Base-by-base conservation (phyloP, 1,139 yeast species). In the Pichia sp. region DNA sequence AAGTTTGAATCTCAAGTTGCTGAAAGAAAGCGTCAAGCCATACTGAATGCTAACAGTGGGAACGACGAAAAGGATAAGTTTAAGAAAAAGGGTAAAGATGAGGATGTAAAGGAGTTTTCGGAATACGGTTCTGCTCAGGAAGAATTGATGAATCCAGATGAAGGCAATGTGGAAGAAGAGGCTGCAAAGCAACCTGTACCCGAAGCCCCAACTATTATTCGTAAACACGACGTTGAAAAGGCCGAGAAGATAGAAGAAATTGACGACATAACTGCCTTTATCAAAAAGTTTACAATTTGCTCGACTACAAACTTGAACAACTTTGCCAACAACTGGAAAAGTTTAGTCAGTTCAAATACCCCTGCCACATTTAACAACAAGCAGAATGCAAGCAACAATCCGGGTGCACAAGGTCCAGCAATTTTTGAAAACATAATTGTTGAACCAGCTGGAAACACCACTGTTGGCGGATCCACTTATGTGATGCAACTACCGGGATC, bases 1-100 rank as follows among this genome's bases (percentile, higher is more conserved):
- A 68, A 63, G 47, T 64, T 70, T 47, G 65, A 64, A 32, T 52
- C 56, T 23, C 66, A 59, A 31, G 34, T 53, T 38, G 49, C 50
- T 1, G 61, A 59, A 10, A 59, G 49, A 50, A 45, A 59, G 51
- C 38, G 53, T 49, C 13, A 23, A 13, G 40, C 48, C 1, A 13
- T 23, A 8, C 13, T 26, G 11, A 52, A 29, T 36, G 30, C n/a
- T 15, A 36, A 36, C 41, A 15, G 30, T 32, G 41, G 40, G 15
- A 19, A 13, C 45, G 45, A 46, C 11, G 29, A 41, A 4, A 49
- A 57, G 51, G 50, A 65, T 60, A 32, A 64, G 55, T 7, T 63
- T 51, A 2, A 49, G 36, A 55, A 32, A 1, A 57, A 54, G 32
- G 61, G 57, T 3, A 55, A 51, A 42, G 59, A 23, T 15, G 31